Evolutionary conservation across 768 basidiomycete genomes (phyloP).

Genomic region (Mycena rosella): DNA sequence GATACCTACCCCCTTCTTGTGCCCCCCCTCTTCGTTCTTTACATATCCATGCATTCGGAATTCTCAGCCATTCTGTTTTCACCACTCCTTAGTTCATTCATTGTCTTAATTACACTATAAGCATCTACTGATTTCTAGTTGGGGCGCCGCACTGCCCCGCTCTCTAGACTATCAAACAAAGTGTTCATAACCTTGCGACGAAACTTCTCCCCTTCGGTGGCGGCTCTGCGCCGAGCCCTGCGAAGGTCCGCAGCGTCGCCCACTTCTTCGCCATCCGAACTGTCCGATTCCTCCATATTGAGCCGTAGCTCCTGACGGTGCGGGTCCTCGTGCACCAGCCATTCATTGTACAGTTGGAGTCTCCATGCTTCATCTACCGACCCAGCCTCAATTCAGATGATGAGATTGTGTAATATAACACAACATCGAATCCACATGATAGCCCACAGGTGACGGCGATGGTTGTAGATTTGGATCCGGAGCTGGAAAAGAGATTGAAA

Average conservation of each 20-base stretch:
- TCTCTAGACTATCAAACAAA: not conserved
- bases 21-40: too few species aligned
- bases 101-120: too few species aligned
- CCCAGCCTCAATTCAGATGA: constrained; percentile 23
- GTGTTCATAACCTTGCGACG: not conserved
- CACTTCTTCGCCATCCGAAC: constrained; percentile 1
- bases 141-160: too few species aligned
- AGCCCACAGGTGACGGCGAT: constrained; percentile 32
- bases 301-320: too few species aligned
- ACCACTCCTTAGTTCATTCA: too few species aligned
- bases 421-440: constrained; percentile 35
- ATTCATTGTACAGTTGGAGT: not conserved
- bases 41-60: too few species aligned
- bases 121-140: too few species aligned
- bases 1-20: too few species aligned
- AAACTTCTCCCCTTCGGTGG: not conserved
- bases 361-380: not conserved
- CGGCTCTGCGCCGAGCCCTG: not conserved
- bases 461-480: constrained; percentile 2
- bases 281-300: too few species aligned
- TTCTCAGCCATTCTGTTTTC: too few species aligned
- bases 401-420: constrained; percentile 40
- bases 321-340: too few species aligned
- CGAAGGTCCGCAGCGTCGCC: not conserved
- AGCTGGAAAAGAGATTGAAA: constrained; percentile 42